Evolutionary conservation across 2,329 filamentous ascomycete species (phyloP), one percentile per base, ranked within the genome.

Genomic region (Lizonia empirigonia): DNA sequence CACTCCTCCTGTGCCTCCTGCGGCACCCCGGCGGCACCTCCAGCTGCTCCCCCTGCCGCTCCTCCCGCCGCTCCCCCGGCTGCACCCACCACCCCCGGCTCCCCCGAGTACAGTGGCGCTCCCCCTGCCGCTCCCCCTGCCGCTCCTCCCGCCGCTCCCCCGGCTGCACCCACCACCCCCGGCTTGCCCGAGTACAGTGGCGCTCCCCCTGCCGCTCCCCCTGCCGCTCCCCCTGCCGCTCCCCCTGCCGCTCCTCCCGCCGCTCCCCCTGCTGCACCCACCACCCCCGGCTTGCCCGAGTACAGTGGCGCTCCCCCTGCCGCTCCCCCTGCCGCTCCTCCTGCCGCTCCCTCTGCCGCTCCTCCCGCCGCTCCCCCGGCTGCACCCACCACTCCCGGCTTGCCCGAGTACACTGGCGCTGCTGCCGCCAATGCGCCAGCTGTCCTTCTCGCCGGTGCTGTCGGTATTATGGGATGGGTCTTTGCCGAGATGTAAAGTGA

Each of bases 231-330:
- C 5, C 18, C 34, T 23, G 19, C 34, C 10, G 19, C 13, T 36
- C n/a, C 16, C 3, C 30, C 30, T 19, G 30, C 16, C 15, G 34
- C 34, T 18, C 34, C 34, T 36, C n/a, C 34, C 13, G 20, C 34
- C n/a, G 19, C 18, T 23, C 12, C 19, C 10, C 34, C 34, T 18
- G 30, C 16, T 6, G 30, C 34, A 4, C 26, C 26, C 16, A 36
- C 5, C 33, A 9, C 3, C 4, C 34, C 19, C 2, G 35, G 13
- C 7, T 1, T 35, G 0, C 50, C 50, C 12, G 26, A 44, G 29
- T 54, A 33, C 50, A 54, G 45, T 9, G 50, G 50, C 40, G 50
- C 50, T 20, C 45, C n/a, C n/a, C n/a, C n/a, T n/a, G 39, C 40
- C 42, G 42, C 47, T 22, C 37, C 36, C 0, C 49, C 49, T 10